These are phyloP conservation scores for Sordariomycetes sp. DNA, from an alignment of 2,329 filamentous ascomycete genomes.

Conservation along the genomic window DNA sequence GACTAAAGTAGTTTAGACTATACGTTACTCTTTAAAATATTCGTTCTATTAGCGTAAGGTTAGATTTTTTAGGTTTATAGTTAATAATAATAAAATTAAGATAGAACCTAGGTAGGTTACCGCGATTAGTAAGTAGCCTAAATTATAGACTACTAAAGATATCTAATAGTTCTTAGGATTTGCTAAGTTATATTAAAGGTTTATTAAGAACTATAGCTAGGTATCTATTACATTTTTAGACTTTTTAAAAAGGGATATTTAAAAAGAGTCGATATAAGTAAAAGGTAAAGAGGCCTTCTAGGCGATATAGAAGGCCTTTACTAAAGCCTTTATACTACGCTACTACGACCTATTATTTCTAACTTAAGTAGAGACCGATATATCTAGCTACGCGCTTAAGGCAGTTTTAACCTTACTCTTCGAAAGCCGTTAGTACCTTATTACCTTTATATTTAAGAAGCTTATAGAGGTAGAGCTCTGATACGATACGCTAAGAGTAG, in stretches of 20 bases:
- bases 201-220: background rate
- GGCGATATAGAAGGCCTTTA: too few relatives aligned
- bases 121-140: background rate
- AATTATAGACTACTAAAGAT: background rate
- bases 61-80: background rate
- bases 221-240: too few relatives aligned
- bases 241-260: too few relatives aligned
- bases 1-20: background rate
- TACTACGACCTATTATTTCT: background rate
- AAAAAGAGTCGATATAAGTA: too few relatives aligned
- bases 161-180: background rate
- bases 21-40: background rate
- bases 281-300: too few relatives aligned
- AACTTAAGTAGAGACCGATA: too few relatives aligned
- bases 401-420: too few relatives aligned
- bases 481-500: too few relatives aligned
- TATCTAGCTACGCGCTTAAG: too few relatives aligned
- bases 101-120: background rate
- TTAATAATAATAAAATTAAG: background rate
- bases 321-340: too few relatives aligned
- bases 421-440: background rate
- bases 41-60: background rate
- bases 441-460: too few relatives aligned
- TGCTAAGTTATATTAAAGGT: background rate
- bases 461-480: background rate